Evolutionary conservation across 768 basidiomycete genomes (phyloP).

Genomic region (Agaricus bisporus): DNA sequence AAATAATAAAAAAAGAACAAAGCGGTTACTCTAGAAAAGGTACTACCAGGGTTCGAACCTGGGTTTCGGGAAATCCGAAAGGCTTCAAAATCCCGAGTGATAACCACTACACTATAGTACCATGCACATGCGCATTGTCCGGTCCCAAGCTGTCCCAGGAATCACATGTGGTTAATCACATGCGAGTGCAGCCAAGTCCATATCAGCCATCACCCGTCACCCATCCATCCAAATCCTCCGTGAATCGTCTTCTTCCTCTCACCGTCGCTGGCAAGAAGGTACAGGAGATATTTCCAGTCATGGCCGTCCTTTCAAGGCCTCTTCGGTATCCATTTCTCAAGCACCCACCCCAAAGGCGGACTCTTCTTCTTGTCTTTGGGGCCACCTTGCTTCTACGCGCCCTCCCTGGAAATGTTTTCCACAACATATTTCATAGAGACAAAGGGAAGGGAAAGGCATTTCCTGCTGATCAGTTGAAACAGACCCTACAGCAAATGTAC

Average conservation of each 20-base stretch:
- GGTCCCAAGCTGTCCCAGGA: too few relatives aligned
- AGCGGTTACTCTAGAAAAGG: not conserved
- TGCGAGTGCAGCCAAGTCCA: not conserved
- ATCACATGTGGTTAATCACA: too few relatives aligned
- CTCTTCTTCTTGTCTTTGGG: slow-evolving; percentile 37
- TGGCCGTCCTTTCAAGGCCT: slow-evolving; percentile 21
- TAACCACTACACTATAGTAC: slow-evolving; percentile 10
- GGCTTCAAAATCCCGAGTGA: slow-evolving; percentile 7
- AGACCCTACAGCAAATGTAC: slow-evolving; percentile 59
- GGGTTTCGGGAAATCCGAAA: slow-evolving; percentile 4
- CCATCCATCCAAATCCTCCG: not conserved
- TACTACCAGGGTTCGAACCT: slow-evolving; percentile 10
- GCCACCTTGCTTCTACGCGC: slow-evolving; percentile 41
- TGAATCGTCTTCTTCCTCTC: not conserved
- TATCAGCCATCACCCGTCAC: not conserved
- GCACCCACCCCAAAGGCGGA: slow-evolving; percentile 17
- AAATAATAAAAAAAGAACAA: not conserved
- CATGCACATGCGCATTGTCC: not conserved
- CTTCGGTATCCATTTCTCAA: not conserved
- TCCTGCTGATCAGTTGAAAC: slow-evolving; percentile 34
- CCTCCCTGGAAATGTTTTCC: slow-evolving; percentile 30
- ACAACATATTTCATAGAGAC: slow-evolving; percentile 22
- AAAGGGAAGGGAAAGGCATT: slow-evolving; percentile 19
- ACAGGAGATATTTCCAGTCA: not conserved
- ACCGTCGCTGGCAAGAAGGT: not conserved